These are phyloP conservation scores for Xylaria sp. DNA, from an alignment of 2,329 filamentous ascomycete species.

Conservation along the genomic window DNA sequence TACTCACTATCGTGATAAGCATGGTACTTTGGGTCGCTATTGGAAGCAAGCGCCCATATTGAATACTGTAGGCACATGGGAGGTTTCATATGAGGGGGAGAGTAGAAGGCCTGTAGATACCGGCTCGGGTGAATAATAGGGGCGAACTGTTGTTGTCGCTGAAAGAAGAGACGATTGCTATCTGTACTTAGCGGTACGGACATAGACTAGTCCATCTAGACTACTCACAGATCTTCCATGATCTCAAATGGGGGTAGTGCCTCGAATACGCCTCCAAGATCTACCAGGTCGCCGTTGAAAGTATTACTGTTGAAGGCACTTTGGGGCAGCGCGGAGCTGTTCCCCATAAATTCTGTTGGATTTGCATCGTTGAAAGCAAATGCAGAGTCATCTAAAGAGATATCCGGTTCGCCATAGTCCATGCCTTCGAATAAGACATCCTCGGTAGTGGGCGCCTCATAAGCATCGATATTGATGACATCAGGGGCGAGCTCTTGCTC, in stretches of 20 bases:
- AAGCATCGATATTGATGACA: conserved; percentile 41
- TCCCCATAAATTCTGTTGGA: conserved; percentile 33
- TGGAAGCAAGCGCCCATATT: conserved; percentile 85
- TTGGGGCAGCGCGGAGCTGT: conserved; percentile 35
- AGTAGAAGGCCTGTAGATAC: conserved; percentile 79
- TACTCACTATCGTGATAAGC: conserved; percentile 67
- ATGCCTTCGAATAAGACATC: conserved; percentile 46
- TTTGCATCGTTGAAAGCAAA: conserved; percentile 39
- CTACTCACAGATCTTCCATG: conserved; percentile 80
- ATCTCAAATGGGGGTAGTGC: conserved; percentile 80
- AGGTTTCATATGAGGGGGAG: conserved; percentile 77
- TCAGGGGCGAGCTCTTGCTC: conserved; percentile 46
- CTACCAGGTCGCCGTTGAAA: conserved; percentile 70
- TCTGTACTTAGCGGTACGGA: conserved; percentile 21
- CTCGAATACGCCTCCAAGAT: conserved; percentile 80
- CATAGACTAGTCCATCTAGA: background rate
- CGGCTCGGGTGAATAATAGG: conserved; percentile 83
- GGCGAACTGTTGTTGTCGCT: conserved; percentile 74
- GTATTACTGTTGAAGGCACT: conserved; percentile 24
- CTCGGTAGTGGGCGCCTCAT: conserved; percentile 41
- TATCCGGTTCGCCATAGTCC: conserved; percentile 41
- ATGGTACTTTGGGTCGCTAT: conserved; percentile 77
- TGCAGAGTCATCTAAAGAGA: conserved; percentile 30
- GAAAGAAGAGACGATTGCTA: conserved; percentile 81
- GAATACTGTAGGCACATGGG: conserved; percentile 88